A percentile compares a stretch with the other conserved stretches of the same genome.
phyloP scores from a whole-genome alignment of 116 monocot genomes.

The Dioscorea cayenensis region DNA sequence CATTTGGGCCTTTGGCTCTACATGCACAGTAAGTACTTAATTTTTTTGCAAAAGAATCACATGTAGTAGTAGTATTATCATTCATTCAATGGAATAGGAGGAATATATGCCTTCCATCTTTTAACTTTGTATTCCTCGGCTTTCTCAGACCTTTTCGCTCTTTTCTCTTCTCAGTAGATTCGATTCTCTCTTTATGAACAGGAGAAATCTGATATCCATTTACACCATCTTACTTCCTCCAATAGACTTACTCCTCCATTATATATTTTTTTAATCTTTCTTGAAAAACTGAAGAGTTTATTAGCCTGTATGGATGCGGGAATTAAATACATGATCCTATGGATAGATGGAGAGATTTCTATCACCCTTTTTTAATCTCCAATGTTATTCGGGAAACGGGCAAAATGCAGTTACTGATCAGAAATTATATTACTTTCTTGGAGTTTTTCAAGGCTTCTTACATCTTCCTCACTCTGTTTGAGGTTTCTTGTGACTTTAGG shows the following conservation, averaged over 20 bases:
- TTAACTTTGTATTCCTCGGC: slow-evolving; percentile 9
- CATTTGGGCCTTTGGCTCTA: slow-evolving; percentile 9
- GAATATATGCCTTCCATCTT: slow-evolving; percentile 29
- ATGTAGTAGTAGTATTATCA: slow-evolving; percentile 2
- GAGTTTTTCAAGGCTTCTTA: slow-evolving; percentile 1
- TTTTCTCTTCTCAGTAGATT: slow-evolving; percentile 19
- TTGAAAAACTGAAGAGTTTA: background rate
- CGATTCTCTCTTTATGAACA: slow-evolving; percentile 15
- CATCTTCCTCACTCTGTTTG: background rate
- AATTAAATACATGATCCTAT: slow-evolving; percentile 12
- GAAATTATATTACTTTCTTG: slow-evolving; percentile 4
- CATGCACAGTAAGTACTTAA: slow-evolving; percentile 2
- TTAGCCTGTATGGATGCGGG: background rate
- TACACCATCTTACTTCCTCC: too few species aligned
- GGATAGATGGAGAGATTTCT: background rate
- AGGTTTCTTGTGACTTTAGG: too few species aligned
- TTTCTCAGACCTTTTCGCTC: slow-evolving; percentile 7
- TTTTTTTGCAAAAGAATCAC: slow-evolving; percentile 10
- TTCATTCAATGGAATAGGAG: background rate
- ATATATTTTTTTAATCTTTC: background rate
- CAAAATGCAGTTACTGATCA: slow-evolving; percentile 5
- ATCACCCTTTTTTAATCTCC: background rate
- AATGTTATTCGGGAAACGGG: slow-evolving; percentile 15
- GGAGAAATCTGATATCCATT: background rate
- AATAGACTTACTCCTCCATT: too few species aligned